Conservation (phyloP, 768 basidiomycete genomes). For the Pulveroboletus sp. region DNA sequence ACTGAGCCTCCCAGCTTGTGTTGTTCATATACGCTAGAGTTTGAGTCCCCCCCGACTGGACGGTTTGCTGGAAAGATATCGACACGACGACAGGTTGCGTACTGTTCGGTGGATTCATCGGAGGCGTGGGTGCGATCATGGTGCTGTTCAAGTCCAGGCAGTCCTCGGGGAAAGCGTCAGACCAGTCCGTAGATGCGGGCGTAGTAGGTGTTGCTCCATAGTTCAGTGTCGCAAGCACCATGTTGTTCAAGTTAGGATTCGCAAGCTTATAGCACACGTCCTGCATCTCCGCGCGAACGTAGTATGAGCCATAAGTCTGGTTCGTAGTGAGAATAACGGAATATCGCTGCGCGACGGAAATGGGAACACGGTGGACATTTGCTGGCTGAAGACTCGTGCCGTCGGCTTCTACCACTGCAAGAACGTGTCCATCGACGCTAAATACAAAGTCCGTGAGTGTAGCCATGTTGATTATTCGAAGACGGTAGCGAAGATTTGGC, state of each 20-base stretch:
- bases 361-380: slow-evolving; percentile 34
- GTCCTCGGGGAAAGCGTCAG: slow-evolving; percentile 18
- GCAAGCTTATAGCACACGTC: slow-evolving; percentile 27
- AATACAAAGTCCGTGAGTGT: slow-evolving; percentile 43
- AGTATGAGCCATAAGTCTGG: slow-evolving; percentile 32
- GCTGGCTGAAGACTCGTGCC: slow-evolving; percentile 40
- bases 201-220: slow-evolving; percentile 24
- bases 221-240: slow-evolving; percentile 29
- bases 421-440: slow-evolving; percentile 42
- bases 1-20: slow-evolving; percentile 26
- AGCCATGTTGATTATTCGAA: slow-evolving; percentile 46
- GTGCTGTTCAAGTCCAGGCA: slow-evolving; percentile 28
- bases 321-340: slow-evolving; percentile 43
- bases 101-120: slow-evolving; percentile 27
- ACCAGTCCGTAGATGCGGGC: slow-evolving; percentile 26
- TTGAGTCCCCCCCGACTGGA: slow-evolving; percentile 24
- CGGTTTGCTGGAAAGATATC: slow-evolving; percentile 24
- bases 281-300: slow-evolving; percentile 37
- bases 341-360: slow-evolving; percentile 48
- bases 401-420: slow-evolving; percentile 47
- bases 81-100: slow-evolving; percentile 16
- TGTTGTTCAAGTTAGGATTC: slow-evolving; percentile 24
- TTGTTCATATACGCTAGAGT: slow-evolving; percentile 23
- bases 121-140: slow-evolving; percentile 25
- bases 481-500: slow-evolving; percentile 37